These are phyloP conservation scores for Cicer yamashitae DNA, from an alignment of 306 rosid species.

Conservation along the genomic window DNA sequence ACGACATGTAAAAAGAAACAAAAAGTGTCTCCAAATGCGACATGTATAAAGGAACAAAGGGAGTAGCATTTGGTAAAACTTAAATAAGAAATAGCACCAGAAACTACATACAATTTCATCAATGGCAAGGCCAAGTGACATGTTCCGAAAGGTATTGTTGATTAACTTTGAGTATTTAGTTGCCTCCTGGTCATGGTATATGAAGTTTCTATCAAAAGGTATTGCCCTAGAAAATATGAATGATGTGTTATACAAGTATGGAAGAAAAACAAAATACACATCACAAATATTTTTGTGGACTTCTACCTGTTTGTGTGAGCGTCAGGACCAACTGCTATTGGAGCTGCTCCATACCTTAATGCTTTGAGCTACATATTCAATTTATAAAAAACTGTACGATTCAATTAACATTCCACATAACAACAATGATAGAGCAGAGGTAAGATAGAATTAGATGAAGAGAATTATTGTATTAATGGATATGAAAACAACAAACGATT, in stretches of 20 bases:
- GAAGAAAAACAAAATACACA: not conserved
- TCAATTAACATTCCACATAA: not conserved
- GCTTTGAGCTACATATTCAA: constrained; percentile 69
- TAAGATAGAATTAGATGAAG: no score
- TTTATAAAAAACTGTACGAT: constrained; percentile 4
- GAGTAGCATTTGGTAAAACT: not conserved
- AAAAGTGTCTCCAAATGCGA: no score
- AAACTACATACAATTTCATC: constrained; percentile 73
- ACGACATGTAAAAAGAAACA: no score
- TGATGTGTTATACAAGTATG: constrained; percentile 3
- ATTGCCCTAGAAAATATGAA: constrained; percentile 28
- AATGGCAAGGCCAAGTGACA: constrained; percentile 67
- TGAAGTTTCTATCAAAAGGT: constrained; percentile 52
- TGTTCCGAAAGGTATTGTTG: constrained; percentile 62
- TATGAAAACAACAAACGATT: no score
- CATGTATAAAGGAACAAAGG: no score
- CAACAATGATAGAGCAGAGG: not conserved
- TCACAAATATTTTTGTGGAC: not conserved
- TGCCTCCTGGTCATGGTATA: constrained; percentile 55
- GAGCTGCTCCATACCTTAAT: constrained; percentile 85
- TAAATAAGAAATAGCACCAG: constrained; percentile 11
- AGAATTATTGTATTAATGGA: no score
- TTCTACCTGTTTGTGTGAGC: constrained; percentile 63
- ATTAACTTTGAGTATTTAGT: constrained; percentile 64
- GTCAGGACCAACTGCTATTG: constrained; percentile 54